Evolutionary conservation across 179 eudicot species (phyloP).

Genomic region (Monotropa hypopitys): DNA sequence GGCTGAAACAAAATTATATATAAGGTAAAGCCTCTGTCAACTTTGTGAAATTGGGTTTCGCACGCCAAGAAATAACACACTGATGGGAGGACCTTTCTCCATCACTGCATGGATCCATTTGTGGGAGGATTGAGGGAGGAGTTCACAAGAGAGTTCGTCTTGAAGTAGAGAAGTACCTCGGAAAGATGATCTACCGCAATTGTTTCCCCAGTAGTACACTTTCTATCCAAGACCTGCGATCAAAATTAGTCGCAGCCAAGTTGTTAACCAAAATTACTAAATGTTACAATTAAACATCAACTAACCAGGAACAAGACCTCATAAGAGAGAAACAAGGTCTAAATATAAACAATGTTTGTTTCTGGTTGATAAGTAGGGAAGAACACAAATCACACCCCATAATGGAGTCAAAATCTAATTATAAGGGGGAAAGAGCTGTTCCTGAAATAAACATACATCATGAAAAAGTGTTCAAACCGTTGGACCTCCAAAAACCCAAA

Average conservation of each 20-base stretch:
- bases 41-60: background rate
- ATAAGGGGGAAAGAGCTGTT: background rate
- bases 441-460: background rate
- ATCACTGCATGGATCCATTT: background rate
- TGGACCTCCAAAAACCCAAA: too few relatives aligned
- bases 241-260: conserved; percentile 7
- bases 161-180: conserved; percentile 27
- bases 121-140: background rate
- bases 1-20: background rate
- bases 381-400: background rate
- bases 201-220: conserved; percentile 33
- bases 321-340: background rate
- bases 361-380: background rate
- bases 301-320: background rate
- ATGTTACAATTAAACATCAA: background rate
- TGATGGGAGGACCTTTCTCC: background rate
- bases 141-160: background rate
- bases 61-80: background rate
- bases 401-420: background rate
- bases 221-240: conserved; percentile 62
- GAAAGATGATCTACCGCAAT: conserved; percentile 52
- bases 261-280: background rate
- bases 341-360: background rate
- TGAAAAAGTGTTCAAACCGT: too few relatives aligned
- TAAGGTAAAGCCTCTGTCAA: background rate